Evolutionary conservation across 1,284 basidiomycete genomes (phyloP).

Genomic region (Ganoderma meredithae): DNA sequence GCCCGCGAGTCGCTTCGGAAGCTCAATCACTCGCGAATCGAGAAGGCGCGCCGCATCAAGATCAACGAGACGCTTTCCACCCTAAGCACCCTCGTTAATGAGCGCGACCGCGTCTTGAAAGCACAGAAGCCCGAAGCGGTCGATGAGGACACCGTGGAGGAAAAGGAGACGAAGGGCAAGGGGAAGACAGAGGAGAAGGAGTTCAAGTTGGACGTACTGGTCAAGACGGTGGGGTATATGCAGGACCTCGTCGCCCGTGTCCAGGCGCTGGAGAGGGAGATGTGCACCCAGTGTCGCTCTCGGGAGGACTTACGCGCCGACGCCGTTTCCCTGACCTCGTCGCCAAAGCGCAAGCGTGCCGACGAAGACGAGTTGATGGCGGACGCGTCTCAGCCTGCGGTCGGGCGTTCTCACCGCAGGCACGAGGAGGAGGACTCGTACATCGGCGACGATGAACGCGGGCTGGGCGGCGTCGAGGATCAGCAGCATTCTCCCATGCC

Average conservation of each 20-base stretch:
- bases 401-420: conserved; percentile 15
- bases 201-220: conserved; percentile 83
- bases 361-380: conserved; percentile 17
- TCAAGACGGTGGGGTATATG: conserved; percentile 74
- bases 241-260: conserved; percentile 66
- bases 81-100: conserved; percentile 66
- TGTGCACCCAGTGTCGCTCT: conserved; percentile 44
- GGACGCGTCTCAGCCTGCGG: conserved; percentile 5
- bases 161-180: conserved; percentile 53
- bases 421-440: conserved; percentile 35
- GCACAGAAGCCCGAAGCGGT: conserved; percentile 42
- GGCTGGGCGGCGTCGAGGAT: conserved; percentile 27
- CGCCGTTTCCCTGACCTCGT: conserved; percentile 9
- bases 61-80: conserved; percentile 82
- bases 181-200: conserved; percentile 68
- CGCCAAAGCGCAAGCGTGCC: conserved; percentile 21
- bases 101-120: conserved; percentile 39
- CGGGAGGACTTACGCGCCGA: conserved; percentile 13
- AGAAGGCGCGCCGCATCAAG: conserved; percentile 83
- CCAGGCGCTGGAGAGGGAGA: conserved; percentile 49
- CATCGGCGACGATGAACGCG: conserved; percentile 37
- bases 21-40: conserved; percentile 84
- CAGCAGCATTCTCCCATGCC: conserved; percentile 30
- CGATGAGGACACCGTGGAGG: conserved; percentile 37
- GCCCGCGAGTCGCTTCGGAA: conserved; percentile 81